Evolutionary conservation across 1,284 basidiomycete genomes (phyloP).

Genomic region (Melampsora abietis-canadensis): DNA sequence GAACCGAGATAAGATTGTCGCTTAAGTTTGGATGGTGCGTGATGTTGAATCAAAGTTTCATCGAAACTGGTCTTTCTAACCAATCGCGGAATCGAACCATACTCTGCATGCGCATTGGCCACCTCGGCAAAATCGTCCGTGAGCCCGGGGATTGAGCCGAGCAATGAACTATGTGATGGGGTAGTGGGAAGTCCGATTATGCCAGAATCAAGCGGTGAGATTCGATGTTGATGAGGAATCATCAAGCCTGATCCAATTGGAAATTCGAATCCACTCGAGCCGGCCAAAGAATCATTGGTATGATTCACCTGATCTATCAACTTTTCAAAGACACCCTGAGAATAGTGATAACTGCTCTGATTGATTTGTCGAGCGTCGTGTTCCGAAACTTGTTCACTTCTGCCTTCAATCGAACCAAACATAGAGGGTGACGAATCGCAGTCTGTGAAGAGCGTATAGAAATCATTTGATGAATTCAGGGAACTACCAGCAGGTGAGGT

Average conservation of each 20-base stretch:
- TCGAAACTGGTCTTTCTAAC: constrained; percentile 42
- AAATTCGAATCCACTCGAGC: background rate
- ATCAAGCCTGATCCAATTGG: background rate
- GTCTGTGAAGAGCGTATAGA: background rate
- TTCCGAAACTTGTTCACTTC: background rate
- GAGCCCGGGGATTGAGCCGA: constrained; percentile 33
- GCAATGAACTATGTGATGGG: constrained; percentile 22
- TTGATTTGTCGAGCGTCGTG: background rate
- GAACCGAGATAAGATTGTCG: background rate
- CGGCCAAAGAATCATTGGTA: background rate
- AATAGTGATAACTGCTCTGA: background rate
- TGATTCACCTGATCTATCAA: background rate
- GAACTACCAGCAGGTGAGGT: background rate
- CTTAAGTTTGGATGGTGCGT: background rate
- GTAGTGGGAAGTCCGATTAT: constrained; percentile 25
- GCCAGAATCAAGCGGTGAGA: constrained; percentile 19
- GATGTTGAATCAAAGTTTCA: constrained; percentile 37
- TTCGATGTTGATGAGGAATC: constrained; percentile 4
- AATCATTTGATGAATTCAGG: background rate
- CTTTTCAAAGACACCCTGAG: background rate
- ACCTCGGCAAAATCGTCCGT: constrained; percentile 22
- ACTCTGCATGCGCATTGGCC: constrained; percentile 38
- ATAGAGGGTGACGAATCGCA: background rate
- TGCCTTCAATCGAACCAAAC: background rate
- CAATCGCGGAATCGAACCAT: constrained; percentile 34